These are phyloP conservation scores for Colletotrichum shisoi DNA, from an alignment of 2,329 filamentous ascomycete genomes.

Conservation along the genomic window DNA sequence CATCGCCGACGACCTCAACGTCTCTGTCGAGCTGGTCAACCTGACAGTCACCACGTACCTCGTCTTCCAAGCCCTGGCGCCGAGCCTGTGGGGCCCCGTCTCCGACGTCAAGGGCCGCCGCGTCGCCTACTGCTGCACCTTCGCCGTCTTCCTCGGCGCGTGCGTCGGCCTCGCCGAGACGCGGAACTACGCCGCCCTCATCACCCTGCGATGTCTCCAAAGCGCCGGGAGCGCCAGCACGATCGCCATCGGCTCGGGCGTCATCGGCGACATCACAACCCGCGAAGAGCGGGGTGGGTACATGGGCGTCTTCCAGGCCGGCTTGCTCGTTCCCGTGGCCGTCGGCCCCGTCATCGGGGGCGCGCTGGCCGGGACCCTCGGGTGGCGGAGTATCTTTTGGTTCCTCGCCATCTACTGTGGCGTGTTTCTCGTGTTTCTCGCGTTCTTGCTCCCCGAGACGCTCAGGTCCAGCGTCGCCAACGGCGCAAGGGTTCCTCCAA, in stretches of 20 bases:
- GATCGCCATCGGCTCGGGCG: constrained; percentile 60
- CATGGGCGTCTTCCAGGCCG: constrained; percentile 57
- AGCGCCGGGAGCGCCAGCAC: constrained; percentile 63
- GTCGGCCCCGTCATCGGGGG: constrained; percentile 62
- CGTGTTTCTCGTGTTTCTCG: constrained; percentile 51
- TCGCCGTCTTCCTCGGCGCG: constrained; percentile 56
- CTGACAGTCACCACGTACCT: constrained; percentile 58
- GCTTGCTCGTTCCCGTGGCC: constrained; percentile 49
- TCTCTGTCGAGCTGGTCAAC: constrained; percentile 53
- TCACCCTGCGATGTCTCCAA: constrained; percentile 62
- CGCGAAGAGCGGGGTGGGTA: constrained; percentile 64
- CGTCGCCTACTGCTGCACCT: constrained; percentile 58
- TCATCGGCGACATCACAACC: constrained; percentile 67
- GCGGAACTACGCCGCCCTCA: constrained; percentile 54
- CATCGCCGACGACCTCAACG: constrained; percentile 54
- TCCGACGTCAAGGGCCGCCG: constrained; percentile 59
- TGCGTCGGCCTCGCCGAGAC: constrained; percentile 58
- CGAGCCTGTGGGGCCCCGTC: constrained; percentile 59
- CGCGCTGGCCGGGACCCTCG: constrained; percentile 57
- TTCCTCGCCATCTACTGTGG: constrained; percentile 57
- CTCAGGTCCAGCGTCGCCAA: constrained; percentile 55
- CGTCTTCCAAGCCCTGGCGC: constrained; percentile 61
- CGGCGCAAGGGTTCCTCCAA: constrained; percentile 45
- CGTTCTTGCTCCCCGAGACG: constrained; percentile 58
- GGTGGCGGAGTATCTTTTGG: constrained; percentile 65